phyloP scores from a whole-genome alignment of 1,284 basidiomycete genomes.

The Dichomitus squalens region DNA sequence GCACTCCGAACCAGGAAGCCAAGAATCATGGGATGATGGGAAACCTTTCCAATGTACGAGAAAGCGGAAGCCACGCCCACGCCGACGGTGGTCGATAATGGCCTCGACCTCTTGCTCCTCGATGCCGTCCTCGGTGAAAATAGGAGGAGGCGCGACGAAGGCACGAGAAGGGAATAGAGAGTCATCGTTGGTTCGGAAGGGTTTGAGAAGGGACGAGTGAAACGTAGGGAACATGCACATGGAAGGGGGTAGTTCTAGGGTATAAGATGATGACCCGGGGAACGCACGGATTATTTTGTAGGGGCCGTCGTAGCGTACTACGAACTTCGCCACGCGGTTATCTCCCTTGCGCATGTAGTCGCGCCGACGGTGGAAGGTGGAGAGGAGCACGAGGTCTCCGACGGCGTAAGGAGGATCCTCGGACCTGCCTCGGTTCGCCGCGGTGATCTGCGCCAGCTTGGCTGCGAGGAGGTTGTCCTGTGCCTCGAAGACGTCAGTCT shows the following conservation, averaged over 20 bases:
- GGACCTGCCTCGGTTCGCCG: not conserved
- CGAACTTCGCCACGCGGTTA: constrained; percentile 36
- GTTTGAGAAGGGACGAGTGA: constrained; percentile 12
- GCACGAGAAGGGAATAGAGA: too few relatives aligned
- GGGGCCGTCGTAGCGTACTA: constrained; percentile 37
- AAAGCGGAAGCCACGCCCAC: too few relatives aligned
- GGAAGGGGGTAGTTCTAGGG: constrained; percentile 26
- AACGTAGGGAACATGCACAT: constrained; percentile 29
- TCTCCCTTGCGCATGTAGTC: constrained; percentile 31
- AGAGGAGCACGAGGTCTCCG: constrained; percentile 33
- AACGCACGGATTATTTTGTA: constrained; percentile 26
- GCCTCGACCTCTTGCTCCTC: too few relatives aligned
- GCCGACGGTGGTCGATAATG: too few relatives aligned
- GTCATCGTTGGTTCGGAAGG: too few relatives aligned
- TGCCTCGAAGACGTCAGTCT: constrained; percentile 17
- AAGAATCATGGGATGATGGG: too few relatives aligned
- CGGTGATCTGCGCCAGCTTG: constrained; percentile 19
- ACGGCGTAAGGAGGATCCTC: constrained; percentile 2
- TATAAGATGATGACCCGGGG: constrained; percentile 27
- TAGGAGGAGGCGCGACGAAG: too few relatives aligned
- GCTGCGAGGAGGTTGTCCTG: constrained; percentile 21
- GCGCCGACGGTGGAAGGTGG: constrained; percentile 27
- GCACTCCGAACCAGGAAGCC: too few relatives aligned
- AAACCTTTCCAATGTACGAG: too few relatives aligned
- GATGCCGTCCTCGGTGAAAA: too few relatives aligned